Evolutionary conservation across 139 green algal species (phyloP).

Genomic region (Auxenochlorella pyrenoidosa): DNA sequence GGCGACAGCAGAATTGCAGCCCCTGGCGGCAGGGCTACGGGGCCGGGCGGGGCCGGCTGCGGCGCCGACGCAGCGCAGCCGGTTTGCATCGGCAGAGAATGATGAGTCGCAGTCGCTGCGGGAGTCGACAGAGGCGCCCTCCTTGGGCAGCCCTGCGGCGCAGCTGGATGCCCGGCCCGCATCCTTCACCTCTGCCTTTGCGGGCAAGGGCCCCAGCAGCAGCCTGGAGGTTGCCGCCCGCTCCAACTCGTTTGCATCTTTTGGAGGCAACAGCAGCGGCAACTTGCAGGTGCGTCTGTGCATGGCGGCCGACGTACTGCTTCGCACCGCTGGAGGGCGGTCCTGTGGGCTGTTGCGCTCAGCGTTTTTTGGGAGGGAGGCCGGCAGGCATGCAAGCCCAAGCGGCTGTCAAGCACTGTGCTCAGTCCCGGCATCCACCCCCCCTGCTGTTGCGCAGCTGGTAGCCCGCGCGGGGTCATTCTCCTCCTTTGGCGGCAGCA

Average conservation of each 20-base stretch:
- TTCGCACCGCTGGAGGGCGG: too few relatives aligned
- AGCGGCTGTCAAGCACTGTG: too few relatives aligned
- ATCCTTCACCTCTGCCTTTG: not conserved
- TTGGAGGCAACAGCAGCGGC: not conserved
- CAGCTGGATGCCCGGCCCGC: not conserved
- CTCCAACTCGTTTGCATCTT: not conserved
- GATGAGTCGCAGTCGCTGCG: conserved; percentile 6
- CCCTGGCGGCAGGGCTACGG: not conserved
- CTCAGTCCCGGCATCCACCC: too few relatives aligned
- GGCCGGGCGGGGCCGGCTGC: not conserved
- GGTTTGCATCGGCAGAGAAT: conserved; percentile 32
- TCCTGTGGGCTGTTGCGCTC: too few relatives aligned
- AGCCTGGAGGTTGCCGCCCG: not conserved
- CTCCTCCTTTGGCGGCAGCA: conserved; percentile 4
- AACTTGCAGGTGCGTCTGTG: not conserved
- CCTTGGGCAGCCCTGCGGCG: not conserved
- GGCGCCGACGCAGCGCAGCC: not conserved
- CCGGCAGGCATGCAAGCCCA: too few relatives aligned
- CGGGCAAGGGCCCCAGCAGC: not conserved
- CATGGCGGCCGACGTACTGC: too few relatives aligned
- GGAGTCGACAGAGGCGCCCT: not conserved
- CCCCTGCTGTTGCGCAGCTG: not conserved
- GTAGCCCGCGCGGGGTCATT: not conserved
- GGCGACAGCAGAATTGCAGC: not conserved
- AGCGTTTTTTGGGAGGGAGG: too few relatives aligned